phyloP scores from a whole-genome alignment of 148 eudicot species.

The Mesembryanthemum crystallinum region DNA sequence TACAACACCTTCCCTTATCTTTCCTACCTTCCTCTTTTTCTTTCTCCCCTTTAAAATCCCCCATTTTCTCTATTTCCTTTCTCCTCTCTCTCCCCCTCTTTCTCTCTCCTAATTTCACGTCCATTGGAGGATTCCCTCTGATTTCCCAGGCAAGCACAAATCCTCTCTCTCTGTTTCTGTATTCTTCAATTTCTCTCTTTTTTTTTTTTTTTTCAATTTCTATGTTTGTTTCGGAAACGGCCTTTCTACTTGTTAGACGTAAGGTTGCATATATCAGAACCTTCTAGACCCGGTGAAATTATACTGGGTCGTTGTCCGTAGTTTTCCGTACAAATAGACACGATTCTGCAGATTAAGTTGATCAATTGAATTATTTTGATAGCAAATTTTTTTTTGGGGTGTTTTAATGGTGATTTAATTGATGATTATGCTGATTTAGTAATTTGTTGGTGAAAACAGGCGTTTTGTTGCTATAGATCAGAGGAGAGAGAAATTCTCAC shows the following conservation, averaged over 20 bases:
- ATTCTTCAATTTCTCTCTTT: not conserved
- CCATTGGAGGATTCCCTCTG: not conserved
- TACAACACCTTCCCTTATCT: not conserved
- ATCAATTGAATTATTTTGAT: no score
- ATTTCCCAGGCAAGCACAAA: conserved; percentile 9
- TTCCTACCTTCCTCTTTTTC: not conserved
- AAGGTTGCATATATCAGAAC: no score
- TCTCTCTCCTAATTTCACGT: not conserved
- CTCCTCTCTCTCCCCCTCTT: not conserved
- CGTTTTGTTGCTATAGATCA: not conserved
- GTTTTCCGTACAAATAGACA: no score
- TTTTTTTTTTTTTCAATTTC: not conserved
- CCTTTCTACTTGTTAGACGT: no score
- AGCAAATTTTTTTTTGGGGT: no score
- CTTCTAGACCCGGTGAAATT: no score
- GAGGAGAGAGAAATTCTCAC: not conserved
- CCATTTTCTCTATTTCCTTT: not conserved
- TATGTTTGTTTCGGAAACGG: no score
- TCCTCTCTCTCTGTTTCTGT: not conserved
- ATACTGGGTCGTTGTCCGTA: no score
- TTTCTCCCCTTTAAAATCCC: not conserved
- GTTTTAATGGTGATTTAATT: no score
- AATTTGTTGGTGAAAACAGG: conserved; percentile 2
- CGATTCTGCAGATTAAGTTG: no score
- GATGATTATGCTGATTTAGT: no score